Evolutionary conservation across 2,329 filamentous ascomycete genomes (phyloP), one percentile per base, ranked within the genome.

Genomic region (Ampelomyces quisqualis): DNA sequence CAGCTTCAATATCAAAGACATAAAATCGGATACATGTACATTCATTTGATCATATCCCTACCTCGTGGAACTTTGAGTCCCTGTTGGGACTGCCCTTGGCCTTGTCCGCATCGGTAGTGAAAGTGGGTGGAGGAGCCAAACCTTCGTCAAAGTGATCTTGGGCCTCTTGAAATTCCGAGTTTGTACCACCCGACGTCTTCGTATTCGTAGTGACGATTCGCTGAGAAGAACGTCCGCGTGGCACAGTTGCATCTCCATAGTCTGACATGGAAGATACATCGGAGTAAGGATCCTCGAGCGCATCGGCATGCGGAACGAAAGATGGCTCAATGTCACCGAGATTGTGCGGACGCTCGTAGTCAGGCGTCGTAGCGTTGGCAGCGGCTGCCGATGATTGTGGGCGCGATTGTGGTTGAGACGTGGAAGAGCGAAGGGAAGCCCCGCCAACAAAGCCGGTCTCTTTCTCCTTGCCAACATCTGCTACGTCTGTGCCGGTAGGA

Each of bases 101-200:
- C 14, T 51, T 53, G 14, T 61, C 62, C 3, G 47, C 41, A 7
- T 57, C 51, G 19, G 53, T 51, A 7, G 53, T 51, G 27, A 73
- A 72, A 22, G 58, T 67, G 24, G 70, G 69, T 11, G 69, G 67
- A 24, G 71, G 70, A 17, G 55, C 62, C 14, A 67, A 56, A 24
- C 59, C 67, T 51, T 76, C 72, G 47, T 79, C 75, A 43, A 77
- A 75, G 29, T 63, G 60, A 52, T 77, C 75, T 43, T 69, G 69
- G 7, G 72, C 75, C 62, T 80, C 78, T 41, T 80, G 76, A 38
- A 76, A 75, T 29, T 77, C 74, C 5, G 75, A 58, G 18, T 73
- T n/a, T n/a, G n/a, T n/a, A n/a, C n/a, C 62, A 14, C 59, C 66
- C 24, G 54, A 63, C 26, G 49, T 66, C 19, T 62, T 69, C 30